Percentiles rank a stretch among this genome's conserved stretches.
Evolutionary conservation across 176 grass and related monocot genomes (phyloP).

Genomic region (Poa annua): DNA sequence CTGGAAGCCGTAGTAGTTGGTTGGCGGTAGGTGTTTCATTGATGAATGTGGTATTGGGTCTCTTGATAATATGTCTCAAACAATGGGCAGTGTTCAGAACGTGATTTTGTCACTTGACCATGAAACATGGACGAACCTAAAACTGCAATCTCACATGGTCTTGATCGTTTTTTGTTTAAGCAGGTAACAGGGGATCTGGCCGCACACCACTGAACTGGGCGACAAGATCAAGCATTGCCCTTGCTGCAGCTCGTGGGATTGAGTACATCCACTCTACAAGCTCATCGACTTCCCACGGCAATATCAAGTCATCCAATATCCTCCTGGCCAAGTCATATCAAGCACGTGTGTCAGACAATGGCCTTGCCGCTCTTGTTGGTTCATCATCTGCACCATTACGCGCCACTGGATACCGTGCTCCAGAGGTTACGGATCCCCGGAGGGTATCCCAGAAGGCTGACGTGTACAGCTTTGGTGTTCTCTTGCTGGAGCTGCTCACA

Average conservation of each 20-base stretch:
- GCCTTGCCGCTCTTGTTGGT: conserved; percentile 65
- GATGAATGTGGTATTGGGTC: conserved; percentile 1
- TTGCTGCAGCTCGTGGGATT: conserved; percentile 61
- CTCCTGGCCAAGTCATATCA: conserved; percentile 54
- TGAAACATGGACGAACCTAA: not conserved
- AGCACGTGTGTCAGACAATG: conserved; percentile 70
- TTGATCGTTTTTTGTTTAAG: conserved; percentile 30
- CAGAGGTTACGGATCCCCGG: conserved; percentile 68
- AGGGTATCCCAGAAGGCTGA: conserved; percentile 78
- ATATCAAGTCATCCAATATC: conserved; percentile 91
- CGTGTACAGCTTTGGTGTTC: conserved; percentile 82
- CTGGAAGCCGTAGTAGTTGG: conserved; percentile 32
- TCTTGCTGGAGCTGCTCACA: conserved; percentile 82
- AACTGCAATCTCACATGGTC: conserved; percentile 19
- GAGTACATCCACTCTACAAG: conserved; percentile 77
- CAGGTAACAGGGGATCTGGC: conserved; percentile 60
- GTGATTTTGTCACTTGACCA: conserved; percentile 21
- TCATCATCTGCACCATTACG: conserved; percentile 44
- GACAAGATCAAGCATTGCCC: conserved; percentile 57
- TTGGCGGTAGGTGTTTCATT: not conserved
- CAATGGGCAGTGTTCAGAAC: not conserved
- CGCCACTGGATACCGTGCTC: conserved; percentile 64
- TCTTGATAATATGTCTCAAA: not conserved
- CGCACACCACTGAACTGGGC: conserved; percentile 60
- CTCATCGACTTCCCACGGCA: conserved; percentile 66